Evolutionary conservation across 345 rosid species (phyloP).

Genomic region (Cardamine chenopodiifolia): DNA sequence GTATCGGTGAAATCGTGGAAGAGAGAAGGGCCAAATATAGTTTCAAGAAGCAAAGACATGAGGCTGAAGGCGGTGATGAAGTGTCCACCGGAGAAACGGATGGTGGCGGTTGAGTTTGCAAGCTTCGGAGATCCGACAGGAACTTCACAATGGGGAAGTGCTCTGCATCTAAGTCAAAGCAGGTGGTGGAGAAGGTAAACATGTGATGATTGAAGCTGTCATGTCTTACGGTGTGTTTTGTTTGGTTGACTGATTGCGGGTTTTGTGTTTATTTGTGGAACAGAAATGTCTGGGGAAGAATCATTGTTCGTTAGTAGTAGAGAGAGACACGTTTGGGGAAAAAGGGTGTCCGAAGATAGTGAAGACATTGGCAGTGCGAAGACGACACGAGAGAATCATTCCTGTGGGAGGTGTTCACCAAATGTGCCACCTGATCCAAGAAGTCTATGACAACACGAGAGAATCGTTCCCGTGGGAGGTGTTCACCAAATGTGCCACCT

Average conservation of each 20-base stretch:
- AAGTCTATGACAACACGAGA: no score
- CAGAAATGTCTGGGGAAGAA: constrained; percentile 68
- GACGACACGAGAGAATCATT: no score
- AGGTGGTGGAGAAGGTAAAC: constrained; percentile 63
- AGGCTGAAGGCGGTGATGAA: constrained; percentile 51
- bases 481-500: no score
- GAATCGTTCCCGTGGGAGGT: no score
- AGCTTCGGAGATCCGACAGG: constrained; percentile 76
- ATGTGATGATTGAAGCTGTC: neutral
- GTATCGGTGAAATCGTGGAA: constrained; percentile 59
- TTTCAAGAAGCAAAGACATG: constrained; percentile 37
- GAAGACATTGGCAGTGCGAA: constrained; percentile 67
- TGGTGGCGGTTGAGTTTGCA: constrained; percentile 65
- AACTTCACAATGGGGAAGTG: constrained; percentile 54
- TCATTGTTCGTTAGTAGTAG: constrained; percentile 28
- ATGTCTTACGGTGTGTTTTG: neutral
- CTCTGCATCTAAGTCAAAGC: constrained; percentile 49
- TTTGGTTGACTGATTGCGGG: neutral
- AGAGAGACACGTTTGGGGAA: constrained; percentile 52
- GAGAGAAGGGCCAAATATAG: constrained; percentile 33
- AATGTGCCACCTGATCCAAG: no score
- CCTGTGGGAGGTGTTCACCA: no score
- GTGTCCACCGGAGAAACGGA: constrained; percentile 53
- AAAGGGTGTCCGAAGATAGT: constrained; percentile 44
- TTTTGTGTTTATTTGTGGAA: neutral